Conservation (phyloP, 768 basidiomycete genomes). For the Suillus tomentosus region DNA sequence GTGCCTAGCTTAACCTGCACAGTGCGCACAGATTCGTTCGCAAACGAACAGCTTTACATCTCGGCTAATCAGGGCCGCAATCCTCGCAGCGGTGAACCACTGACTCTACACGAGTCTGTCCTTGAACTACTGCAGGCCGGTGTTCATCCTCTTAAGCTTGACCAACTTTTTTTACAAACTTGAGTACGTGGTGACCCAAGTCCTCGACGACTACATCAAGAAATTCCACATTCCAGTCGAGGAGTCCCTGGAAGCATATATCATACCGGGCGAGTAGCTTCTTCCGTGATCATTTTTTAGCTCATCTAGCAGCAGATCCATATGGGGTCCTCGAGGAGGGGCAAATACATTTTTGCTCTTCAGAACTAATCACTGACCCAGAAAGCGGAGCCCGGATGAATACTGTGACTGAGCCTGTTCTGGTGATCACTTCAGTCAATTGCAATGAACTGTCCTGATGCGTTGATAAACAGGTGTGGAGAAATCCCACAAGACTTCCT, state of each 20-base stretch:
- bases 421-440: slow-evolving; percentile 46
- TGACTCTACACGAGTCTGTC: slow-evolving; percentile 41
- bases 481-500: slow-evolving; percentile 71
- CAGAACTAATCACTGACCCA: slow-evolving; percentile 33
- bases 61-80: slow-evolving; percentile 11
- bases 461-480: slow-evolving; percentile 35
- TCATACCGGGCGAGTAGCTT: slow-evolving; percentile 59
- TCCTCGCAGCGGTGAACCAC: slow-evolving; percentile 26
- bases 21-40: no score
- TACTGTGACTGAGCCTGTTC: slow-evolving; percentile 56
- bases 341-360: slow-evolving; percentile 59
- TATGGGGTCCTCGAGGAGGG: slow-evolving; percentile 60
- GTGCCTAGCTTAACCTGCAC: no score
- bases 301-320: slow-evolving; percentile 50
- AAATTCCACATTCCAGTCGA: slow-evolving; percentile 62
- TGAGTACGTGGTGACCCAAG: slow-evolving; percentile 41
- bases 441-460: neutral
- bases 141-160: slow-evolving; percentile 49
- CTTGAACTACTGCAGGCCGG: slow-evolving; percentile 69
- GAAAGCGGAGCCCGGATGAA: slow-evolving; percentile 41
- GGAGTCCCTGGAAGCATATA: slow-evolving; percentile 56
- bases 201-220: slow-evolving; percentile 52
- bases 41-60: no score
- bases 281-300: neutral
- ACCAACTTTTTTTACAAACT: slow-evolving; percentile 49